A percentile compares a stretch with the other conserved stretches of the same genome.
Conservation (phyloP, 176 grass and related monocot species). For the Cocos nucifera region DNA sequence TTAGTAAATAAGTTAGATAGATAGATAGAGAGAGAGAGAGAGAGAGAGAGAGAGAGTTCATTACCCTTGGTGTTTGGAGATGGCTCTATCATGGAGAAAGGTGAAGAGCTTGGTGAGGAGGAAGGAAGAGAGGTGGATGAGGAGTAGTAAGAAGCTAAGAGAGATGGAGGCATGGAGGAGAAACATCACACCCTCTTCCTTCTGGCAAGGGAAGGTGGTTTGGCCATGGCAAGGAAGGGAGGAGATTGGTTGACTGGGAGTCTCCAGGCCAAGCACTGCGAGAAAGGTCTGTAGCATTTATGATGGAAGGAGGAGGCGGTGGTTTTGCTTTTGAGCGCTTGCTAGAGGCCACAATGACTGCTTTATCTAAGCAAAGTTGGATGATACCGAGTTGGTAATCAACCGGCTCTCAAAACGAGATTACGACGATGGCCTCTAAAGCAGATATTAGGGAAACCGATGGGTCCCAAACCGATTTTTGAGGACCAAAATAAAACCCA, state of each 20-base stretch:
- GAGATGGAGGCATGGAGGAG: constrained; percentile 31
- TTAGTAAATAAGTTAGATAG: not conserved
- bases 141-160: constrained; percentile 35
- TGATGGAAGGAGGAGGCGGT: constrained; percentile 6
- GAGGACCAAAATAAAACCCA: not conserved
- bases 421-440: constrained; percentile 19
- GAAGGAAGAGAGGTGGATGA: constrained; percentile 47
- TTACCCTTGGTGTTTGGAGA: constrained; percentile 21
- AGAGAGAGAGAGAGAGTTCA: constrained; percentile 1
- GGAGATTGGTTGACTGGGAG: constrained; percentile 1
- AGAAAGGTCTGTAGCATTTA: constrained; percentile 15
- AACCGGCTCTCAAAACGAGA: not conserved
- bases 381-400: not conserved
- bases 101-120: constrained; percentile 65
- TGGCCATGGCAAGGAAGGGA: constrained; percentile 38
- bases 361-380: constrained; percentile 28
- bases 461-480: constrained; percentile 22
- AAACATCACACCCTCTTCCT: constrained; percentile 17
- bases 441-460: constrained; percentile 2
- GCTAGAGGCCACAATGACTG: not conserved
- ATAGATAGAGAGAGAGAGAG: not conserved
- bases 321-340: constrained; percentile 18
- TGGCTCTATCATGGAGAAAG: constrained; percentile 16
- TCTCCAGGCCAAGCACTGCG: not conserved
- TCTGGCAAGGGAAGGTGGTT: not conserved